Evolutionary conservation across 2,329 filamentous ascomycete species (phyloP).

Genomic region (Cladosporium sp.): DNA sequence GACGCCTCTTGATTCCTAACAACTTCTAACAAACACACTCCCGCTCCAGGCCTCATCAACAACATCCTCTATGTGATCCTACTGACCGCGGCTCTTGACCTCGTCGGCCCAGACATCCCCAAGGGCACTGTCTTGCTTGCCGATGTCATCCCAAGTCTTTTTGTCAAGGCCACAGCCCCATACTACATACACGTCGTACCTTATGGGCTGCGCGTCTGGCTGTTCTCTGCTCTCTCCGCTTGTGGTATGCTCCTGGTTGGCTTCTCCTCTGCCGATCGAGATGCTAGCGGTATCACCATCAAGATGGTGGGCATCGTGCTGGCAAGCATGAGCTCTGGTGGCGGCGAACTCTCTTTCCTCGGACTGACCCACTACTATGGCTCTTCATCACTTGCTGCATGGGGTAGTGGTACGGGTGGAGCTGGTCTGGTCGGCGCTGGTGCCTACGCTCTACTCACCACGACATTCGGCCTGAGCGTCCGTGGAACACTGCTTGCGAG

Average conservation of each 20-base stretch:
- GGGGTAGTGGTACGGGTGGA: slow-evolving; percentile 89
- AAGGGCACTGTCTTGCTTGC: slow-evolving; percentile 92
- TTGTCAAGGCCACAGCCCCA: slow-evolving; percentile 82
- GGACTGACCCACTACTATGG: slow-evolving; percentile 93
- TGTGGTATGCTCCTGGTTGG: slow-evolving; percentile 87
- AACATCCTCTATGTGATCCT: slow-evolving; percentile 98
- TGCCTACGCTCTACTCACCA: slow-evolving; percentile 83
- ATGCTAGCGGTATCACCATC: slow-evolving; percentile 58
- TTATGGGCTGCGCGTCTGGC: slow-evolving; percentile 71
- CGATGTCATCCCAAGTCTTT: slow-evolving; percentile 86
- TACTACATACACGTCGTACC: slow-evolving; percentile 91
- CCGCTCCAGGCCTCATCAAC: slow-evolving; percentile 76
- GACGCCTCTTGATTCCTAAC: slow-evolving; percentile 20
- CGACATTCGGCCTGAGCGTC: slow-evolving; percentile 73
- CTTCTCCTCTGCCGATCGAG: slow-evolving; percentile 61
- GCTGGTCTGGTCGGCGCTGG: slow-evolving; percentile 86
- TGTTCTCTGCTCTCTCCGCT: slow-evolving; percentile 75
- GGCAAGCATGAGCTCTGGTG: slow-evolving; percentile 81
- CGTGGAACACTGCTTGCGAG: slow-evolving; percentile 72
- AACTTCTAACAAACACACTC: neutral
- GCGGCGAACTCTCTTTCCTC: slow-evolving; percentile 86
- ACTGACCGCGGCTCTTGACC: slow-evolving; percentile 89
- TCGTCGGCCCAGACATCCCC: slow-evolving; percentile 81
- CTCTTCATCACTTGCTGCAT: slow-evolving; percentile 79
- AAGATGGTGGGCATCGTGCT: slow-evolving; percentile 84